Evolutionary conservation across 2,329 filamentous ascomycete genomes (phyloP), one percentile per base, ranked within the genome.

Genomic region (Clarireedia monteithiana): DNA sequence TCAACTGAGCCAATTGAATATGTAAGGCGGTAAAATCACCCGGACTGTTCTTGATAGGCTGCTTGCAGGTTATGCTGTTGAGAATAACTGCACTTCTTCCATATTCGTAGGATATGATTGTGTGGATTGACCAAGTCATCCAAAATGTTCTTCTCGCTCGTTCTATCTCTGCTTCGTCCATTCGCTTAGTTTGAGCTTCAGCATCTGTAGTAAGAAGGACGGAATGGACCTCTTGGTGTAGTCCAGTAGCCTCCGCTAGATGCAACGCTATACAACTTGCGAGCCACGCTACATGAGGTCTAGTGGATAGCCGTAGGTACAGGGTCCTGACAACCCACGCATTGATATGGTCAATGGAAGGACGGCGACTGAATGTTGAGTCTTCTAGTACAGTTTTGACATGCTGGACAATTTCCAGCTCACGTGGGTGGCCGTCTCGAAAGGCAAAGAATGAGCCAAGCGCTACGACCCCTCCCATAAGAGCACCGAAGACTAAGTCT

Each of bases 371-470:
- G 1, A 50, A 44, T 23, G 26, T 55, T 17, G 53, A 47, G 34
- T 67, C 66, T 49, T 55, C 53, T 1, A 68, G 60, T 9, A 66
- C 53, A 5, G 55, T 45, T 44, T 64, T 60, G 3, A 59, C 66
- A 27, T 67, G 59, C 26, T 62, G 57, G 5, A 63, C 58, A 10
- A 68, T 61, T 47, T 68, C 62, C 23, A 58, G 59, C 58, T 73
- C 70, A 4, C 56, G 48, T 9, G 53, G 49, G 34, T 46, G 53
- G n/a, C 62, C 62, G 30, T 62, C 51, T 6, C 53, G 55, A 10
- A 64, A 53, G 0, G 63, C 67, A 48, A 72, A 73, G 10, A 69
- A 61, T n/a, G 68, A 71, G 9, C 68, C 68, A 15, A 72, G 51
- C 5, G 64, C 68, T 34, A 70, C 57, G 1, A 72, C 63, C 6